Percentiles rank a stretch among this genome's conserved stretches.
phyloP scores from a whole-genome alignment of 1,284 basidiomycete species.

The Melampsora larici-populina region DNA sequence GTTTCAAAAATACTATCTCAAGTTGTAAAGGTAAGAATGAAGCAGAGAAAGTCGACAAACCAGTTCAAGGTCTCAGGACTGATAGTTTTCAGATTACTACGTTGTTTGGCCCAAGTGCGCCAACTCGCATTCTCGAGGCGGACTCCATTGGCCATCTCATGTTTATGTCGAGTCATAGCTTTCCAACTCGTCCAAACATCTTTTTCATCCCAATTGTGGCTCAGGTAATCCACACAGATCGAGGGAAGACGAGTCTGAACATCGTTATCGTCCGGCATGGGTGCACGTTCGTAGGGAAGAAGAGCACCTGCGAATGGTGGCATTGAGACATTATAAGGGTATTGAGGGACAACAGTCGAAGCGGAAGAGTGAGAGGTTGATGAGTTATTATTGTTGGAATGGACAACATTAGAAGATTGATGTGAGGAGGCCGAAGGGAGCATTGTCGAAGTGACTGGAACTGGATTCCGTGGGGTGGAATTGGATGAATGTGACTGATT shows the following conservation, averaged over 20 bases:
- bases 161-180: constrained; percentile 96
- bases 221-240: constrained; percentile 67
- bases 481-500: constrained; percentile 7
- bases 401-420: neutral
- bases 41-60: constrained; percentile 59
- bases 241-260: constrained; percentile 60
- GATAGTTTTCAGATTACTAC: constrained; percentile 91
- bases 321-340: constrained; percentile 53
- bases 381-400: neutral
- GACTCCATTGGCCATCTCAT: constrained; percentile 93
- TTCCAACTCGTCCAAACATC: constrained; percentile 98
- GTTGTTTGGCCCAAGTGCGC: constrained; percentile 99
- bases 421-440: neutral
- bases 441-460: neutral
- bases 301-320: constrained; percentile 44
- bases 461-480: neutral
- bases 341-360: constrained; percentile 48
- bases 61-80: constrained; percentile 97
- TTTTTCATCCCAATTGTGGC: constrained; percentile 95
- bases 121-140: constrained; percentile 95
- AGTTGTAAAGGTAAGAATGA: constrained; percentile 24
- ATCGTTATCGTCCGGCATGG: constrained; percentile 57
- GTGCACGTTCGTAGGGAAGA: constrained; percentile 46
- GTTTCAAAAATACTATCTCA: constrained; percentile 44
- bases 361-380: constrained; percentile 2